Evolutionary conservation across 139 green algal species (phyloP).

Genomic region (Gonium pectorale): DNA sequence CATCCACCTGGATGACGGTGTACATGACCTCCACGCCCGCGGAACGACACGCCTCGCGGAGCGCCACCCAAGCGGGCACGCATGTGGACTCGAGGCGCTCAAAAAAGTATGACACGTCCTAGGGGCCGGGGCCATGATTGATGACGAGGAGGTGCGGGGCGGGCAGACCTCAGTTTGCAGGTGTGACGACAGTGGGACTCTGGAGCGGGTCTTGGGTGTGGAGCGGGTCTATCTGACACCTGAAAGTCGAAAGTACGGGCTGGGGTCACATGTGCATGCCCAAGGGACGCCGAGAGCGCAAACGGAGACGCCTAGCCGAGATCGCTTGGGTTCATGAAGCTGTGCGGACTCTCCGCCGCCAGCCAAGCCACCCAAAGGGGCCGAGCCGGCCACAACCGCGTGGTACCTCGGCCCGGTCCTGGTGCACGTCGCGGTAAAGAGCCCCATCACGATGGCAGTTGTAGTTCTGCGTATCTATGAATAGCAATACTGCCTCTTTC

Average conservation of each 20-base stretch:
- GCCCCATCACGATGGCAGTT: slow-evolving; percentile 69
- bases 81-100: slow-evolving; percentile 14
- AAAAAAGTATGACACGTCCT: slow-evolving; percentile 46
- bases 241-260: too few relatives aligned
- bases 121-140: slow-evolving; percentile 20
- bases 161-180: neutral
- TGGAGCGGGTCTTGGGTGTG: too few relatives aligned
- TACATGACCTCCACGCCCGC: slow-evolving; percentile 74
- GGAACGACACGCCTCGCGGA: slow-evolving; percentile 18
- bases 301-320: too few relatives aligned
- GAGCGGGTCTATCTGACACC: too few relatives aligned
- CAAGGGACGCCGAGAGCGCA: too few relatives aligned
- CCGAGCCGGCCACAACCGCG: too few relatives aligned
- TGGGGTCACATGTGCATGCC: neutral
- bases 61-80: slow-evolving; percentile 27
- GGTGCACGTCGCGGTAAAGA: too few relatives aligned
- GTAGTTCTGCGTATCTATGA: slow-evolving; percentile 76
- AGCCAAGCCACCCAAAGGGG: too few relatives aligned
- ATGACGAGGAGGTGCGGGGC: neutral
- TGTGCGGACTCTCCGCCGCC: too few relatives aligned
- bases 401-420: too few relatives aligned
- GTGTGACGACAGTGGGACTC: too few relatives aligned
- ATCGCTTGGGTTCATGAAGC: too few relatives aligned
- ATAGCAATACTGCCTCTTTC: slow-evolving; percentile 24
- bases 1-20: slow-evolving; percentile 70